Evolutionary conservation across 768 basidiomycete genomes (phyloP).

Genomic region (Lepiota venenata): DNA sequence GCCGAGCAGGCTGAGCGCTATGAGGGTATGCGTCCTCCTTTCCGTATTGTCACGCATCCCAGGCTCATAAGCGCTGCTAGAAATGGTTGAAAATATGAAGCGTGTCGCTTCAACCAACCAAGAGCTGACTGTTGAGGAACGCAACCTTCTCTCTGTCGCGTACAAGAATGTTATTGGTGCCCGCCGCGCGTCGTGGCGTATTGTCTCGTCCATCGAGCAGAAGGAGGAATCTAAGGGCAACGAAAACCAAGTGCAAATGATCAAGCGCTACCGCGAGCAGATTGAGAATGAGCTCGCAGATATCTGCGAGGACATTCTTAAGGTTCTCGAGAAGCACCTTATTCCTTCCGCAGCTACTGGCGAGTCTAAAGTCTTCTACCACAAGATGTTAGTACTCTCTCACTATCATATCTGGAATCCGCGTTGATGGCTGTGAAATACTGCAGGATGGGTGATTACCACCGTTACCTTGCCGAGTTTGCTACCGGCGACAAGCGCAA

Average conservation of each 20-base stretch:
- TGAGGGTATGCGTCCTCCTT: conserved; percentile 60
- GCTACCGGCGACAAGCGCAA: conserved; percentile 97
- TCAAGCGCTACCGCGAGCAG: conserved; percentile 97
- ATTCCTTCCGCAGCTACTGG: conserved; percentile 95
- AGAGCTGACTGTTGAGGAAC: conserved; percentile 97
- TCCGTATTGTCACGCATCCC: conserved; percentile 4
- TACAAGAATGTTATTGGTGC: conserved; percentile 99
- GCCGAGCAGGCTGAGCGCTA: conserved; percentile 99
- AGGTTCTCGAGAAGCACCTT: conserved; percentile 96
- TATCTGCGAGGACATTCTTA: conserved; percentile 98
- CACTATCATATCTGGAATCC: background rate
- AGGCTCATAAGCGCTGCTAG: conserved; percentile 33
- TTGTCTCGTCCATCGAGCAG: conserved; percentile 97
- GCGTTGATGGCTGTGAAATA: conserved; percentile 18
- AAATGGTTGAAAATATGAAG: conserved; percentile 99
- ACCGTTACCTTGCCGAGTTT: conserved; percentile 98
- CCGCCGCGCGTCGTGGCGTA: conserved; percentile 96
- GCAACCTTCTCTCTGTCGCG: conserved; percentile 94
- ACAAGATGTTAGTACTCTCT: conserved; percentile 79
- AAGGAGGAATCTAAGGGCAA: conserved; percentile 99
- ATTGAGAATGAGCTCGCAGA: conserved; percentile 95
- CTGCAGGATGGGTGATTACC: conserved; percentile 96
- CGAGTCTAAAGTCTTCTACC: conserved; percentile 99
- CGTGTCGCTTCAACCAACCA: conserved; percentile 95
- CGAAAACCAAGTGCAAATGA: conserved; percentile 93